phyloP scores from a whole-genome alignment of 805 yeast genomes.

The Metschnikowia cubensis region DNA sequence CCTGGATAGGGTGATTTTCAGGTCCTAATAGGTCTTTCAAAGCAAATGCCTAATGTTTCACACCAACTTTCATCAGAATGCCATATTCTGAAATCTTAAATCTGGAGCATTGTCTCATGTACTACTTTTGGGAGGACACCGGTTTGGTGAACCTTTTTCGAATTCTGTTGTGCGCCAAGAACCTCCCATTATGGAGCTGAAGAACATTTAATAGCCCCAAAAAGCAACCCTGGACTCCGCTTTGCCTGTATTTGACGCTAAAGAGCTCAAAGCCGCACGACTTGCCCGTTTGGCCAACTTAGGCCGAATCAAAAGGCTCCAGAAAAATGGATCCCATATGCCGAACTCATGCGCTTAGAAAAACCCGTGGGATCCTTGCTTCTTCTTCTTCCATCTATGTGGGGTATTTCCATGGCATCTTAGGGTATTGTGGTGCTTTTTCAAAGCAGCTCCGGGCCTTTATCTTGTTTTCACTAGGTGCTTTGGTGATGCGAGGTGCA shows the following conservation, averaged over 20 bases:
- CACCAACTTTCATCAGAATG: too few relatives aligned
- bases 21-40: too few relatives aligned
- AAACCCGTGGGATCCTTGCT: constrained; percentile 95
- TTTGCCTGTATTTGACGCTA: constrained; percentile 9
- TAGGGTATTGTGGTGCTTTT: constrained; percentile 67
- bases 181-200: constrained; percentile 7
- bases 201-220: background rate
- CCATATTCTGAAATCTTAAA: too few relatives aligned
- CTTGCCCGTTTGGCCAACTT: constrained; percentile 44
- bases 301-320: constrained; percentile 58
- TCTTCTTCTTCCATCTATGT: constrained; percentile 76
- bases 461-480: constrained; percentile 74
- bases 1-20: too few relatives aligned
- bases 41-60: too few relatives aligned
- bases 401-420: constrained; percentile 93
- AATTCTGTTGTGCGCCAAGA: constrained; percentile 3
- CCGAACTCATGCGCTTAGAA: constrained; percentile 86
- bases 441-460: constrained; percentile 57
- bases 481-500: constrained; percentile 92
- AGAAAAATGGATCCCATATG: constrained; percentile 75
- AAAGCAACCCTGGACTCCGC: background rate
- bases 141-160: constrained; percentile 1
- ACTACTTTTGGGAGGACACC: too few relatives aligned
- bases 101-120: too few relatives aligned
- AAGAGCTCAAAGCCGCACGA: constrained; percentile 49